Evolutionary conservation across 2,329 filamentous ascomycete genomes (phyloP), one percentile per base, ranked within the genome.

Genomic region (Myrmaecium sp.): DNA sequence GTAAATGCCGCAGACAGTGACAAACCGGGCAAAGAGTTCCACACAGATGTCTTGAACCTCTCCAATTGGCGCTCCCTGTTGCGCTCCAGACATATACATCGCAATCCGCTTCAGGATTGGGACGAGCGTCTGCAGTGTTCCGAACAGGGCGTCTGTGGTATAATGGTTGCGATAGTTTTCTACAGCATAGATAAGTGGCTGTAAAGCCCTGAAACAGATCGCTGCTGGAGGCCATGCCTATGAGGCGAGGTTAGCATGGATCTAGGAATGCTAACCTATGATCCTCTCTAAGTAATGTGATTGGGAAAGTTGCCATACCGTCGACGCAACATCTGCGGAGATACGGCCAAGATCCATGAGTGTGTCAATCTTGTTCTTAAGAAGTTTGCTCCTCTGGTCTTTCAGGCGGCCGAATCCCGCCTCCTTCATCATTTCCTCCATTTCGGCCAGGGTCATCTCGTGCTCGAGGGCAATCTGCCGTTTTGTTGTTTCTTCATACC

Each of bases 181-280:
- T n/a, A 6, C 23, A 6, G 10, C 18, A n/a, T 25, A 10, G 14
- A 25, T 17, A 5, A 25, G 14, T n/a, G 13, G 13, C 14, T 25
- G n/a, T 4, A n/a, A 6, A 7, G 14, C 23, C 4, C 18, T 16
- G 23, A 25, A 25, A 17, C 23, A 25, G 10, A 25, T 8, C 5
- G 23, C 23, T n/a, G 23, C 23, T 4, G 23, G 23, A 8, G 23
- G 23, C 23, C 23, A 25, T 11, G 12, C 23, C 23, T 25, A 10
- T 5, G 12, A 24, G 10, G n/a, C 11, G n/a, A 13, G n/a, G 5
- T 23, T 11, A 13, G n/a, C 11, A n/a, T 23, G n/a, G 14, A 23
- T 23, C 21, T 13, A 23, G n/a, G n/a, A 23, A n/a, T 6, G 6
- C 21, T 23, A n/a, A n/a, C n/a, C n/a, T n/a, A n/a, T n/a, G n/a